Percentiles rank a stretch among this genome's conserved stretches.
phyloP scores from a whole-genome alignment of 2,329 filamentous ascomycete species.

The Fusarium drepaniforme region DNA sequence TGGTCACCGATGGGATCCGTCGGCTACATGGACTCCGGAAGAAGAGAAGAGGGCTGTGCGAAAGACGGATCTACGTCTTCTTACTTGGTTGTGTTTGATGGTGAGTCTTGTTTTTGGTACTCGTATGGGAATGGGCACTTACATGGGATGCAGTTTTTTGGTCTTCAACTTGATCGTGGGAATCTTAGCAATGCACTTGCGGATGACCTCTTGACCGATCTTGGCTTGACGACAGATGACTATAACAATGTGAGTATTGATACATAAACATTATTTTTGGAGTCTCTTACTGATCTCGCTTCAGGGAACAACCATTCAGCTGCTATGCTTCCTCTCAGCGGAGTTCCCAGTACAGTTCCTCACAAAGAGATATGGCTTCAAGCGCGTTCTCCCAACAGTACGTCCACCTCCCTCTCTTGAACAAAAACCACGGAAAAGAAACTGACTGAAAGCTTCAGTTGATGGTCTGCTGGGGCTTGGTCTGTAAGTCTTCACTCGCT shows the following conservation, averaged over 20 bases:
- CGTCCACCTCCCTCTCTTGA: background rate
- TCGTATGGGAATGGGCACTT: slow-evolving; percentile 15
- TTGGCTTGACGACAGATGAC: slow-evolving; percentile 61
- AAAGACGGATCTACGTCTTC: slow-evolving; percentile 61
- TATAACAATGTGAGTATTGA: slow-evolving; percentile 61
- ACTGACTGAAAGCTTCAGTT: slow-evolving; percentile 43
- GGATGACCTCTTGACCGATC: slow-evolving; percentile 70
- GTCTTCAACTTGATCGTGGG: slow-evolving; percentile 72
- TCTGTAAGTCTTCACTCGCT: slow-evolving; percentile 38
- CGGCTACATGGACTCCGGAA: slow-evolving; percentile 62
- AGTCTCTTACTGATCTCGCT: background rate
- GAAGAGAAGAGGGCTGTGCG: slow-evolving; percentile 69
- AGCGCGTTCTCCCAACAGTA: slow-evolving; percentile 63
- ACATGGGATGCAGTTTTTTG: slow-evolving; percentile 62
- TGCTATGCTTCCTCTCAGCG: slow-evolving; percentile 64
- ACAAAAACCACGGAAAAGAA: background rate
- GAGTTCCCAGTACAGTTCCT: slow-evolving; percentile 71
- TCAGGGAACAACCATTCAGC: slow-evolving; percentile 66
- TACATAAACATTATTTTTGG: background rate
- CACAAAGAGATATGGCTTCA: slow-evolving; percentile 69
- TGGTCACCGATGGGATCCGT: slow-evolving; percentile 55
- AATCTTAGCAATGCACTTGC: slow-evolving; percentile 73
- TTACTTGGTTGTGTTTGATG: slow-evolving; percentile 60
- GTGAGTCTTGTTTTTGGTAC: slow-evolving; percentile 24
- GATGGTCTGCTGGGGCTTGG: slow-evolving; percentile 64